Percentiles rank a stretch among this genome's conserved stretches.
Conservation (phyloP, 2,329 filamentous ascomycete genomes). For the Xylaria arbuscula region DNA sequence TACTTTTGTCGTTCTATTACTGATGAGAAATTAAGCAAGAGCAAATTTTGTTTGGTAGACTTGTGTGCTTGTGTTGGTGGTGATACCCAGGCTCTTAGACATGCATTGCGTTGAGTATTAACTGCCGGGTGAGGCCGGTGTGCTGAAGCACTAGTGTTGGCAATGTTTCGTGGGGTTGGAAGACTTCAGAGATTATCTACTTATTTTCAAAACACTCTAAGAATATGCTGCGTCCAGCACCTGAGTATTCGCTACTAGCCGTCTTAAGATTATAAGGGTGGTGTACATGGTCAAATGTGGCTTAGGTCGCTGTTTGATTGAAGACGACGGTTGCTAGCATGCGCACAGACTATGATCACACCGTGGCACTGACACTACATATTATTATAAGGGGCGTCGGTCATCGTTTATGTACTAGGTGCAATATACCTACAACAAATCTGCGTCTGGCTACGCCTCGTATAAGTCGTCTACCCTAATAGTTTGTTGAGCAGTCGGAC, state of each 20-base stretch:
- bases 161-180: too few relatives aligned
- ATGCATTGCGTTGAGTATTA: neutral
- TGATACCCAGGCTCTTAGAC: neutral
- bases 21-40: neutral
- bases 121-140: too few relatives aligned
- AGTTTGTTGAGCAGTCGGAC: neutral
- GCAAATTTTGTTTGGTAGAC: neutral
- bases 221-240: neutral
- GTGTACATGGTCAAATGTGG: neutral
- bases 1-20: neutral
- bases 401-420: neutral
- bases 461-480: neutral
- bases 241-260: neutral
- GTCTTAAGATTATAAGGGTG: neutral
- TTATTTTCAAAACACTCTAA: neutral
- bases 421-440: neutral
- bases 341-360: neutral
- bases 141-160: too few relatives aligned
- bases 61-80: too few relatives aligned
- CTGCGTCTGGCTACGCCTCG: neutral
- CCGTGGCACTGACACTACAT: neutral
- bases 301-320: neutral
- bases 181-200: neutral
- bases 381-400: neutral
- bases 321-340: neutral